Base-by-base conservation (phyloP, 2,329 filamentous ascomycete genomes). In the Nothomitra cinnamomea region DNA sequence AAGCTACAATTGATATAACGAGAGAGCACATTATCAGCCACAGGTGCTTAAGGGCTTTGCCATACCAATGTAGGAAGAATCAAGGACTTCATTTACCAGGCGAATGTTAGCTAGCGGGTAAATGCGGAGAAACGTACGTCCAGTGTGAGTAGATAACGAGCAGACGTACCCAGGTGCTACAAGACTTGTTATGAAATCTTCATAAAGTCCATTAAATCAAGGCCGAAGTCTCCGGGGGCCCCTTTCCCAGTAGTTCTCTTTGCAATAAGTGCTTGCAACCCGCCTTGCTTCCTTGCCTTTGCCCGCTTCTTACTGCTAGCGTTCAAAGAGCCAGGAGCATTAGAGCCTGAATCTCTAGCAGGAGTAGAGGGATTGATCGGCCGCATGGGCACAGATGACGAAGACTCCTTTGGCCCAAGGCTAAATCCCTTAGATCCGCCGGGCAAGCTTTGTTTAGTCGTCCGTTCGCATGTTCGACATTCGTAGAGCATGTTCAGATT, bases 221-320 rank as follows among this genome's bases (percentile, higher is more conserved):
- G 24, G 4, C 45, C 45, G 5, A 69, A 59, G 13, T 64, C 65
- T 25, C 45, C 56, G 61, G 63, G 21, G 58, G 61, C 25, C 58
- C 57, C 21, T 56, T 35, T 41, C 55, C 52, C 57, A 63, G 62
- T 19, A 55, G 55, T 24, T 22, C 22, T 57, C 58, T 78, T 76
- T 49, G 73, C 72, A n/a, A 85, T 68, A 41, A 85, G 63, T 51
- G 80, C 79, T 62, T 82, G 77, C n/a, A 85, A 68, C 1, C 78
- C 79, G 35, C 60, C 58, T 54, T 78, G 76, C 64, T 83, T 85
- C 56, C 79, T 71, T 56, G 69, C 76, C 66, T 80, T 83, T 32
- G 80, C 77, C 51, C 79, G 72, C 67, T 82, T 82, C 66, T 79
- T 82, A 67, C 77, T 82, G 65, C 67, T 78, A 6, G 76, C 73